Base-by-base conservation (phyloP, 352 stramenopile species). In the Phytophthora hybrid region DNA sequence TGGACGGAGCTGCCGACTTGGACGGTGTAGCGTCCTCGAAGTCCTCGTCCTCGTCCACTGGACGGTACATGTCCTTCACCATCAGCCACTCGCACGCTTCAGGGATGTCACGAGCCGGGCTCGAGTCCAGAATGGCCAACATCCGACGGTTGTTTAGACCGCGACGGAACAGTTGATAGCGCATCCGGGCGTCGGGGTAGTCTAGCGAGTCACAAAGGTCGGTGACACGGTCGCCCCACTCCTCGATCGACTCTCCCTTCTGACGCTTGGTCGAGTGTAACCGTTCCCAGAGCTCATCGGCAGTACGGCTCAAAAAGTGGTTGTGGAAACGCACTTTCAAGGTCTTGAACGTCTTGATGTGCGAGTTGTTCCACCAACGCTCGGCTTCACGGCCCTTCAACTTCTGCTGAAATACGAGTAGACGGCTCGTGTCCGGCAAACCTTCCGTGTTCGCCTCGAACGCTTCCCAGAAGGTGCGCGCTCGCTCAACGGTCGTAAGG, bases 201-300 rank as follows among this genome's bases (percentile, higher is more conserved):
- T 46, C 49, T 29, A 67, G 49, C 13, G 60, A 59, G 29, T 67
- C 49, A 11, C 60, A 67, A 1, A 67, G 11, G 11, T 58, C 47
- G 0, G 49, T 34, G 2, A 60, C 51, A 11, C 60, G 49, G 32
- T 67, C 49, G 1, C 34, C 47, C 60, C 60, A 67, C 3, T 67
- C 49, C 7, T 67, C 60, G 9, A 67, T 51, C 0, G 60, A 67
- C 32, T 59, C 60, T 18, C 47, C 47, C 0, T 13, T 14, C 4
- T 10, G 1, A 1, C 31, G 18, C 11, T 60, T 59, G 11, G 60
- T 51, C 0, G 18, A 41, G n/a, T 52, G 8, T 49, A 67, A 11
- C 0, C 32, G 32, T 31, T 51, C 49, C 34, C 31, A 59, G 1
- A 67, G 16, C 13, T 67, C 19, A 4, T 67, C 60, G 1, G 60